phyloP scores from a whole-genome alignment of 1,284 basidiomycete genomes.

The Papiliotrema nemorosa region DNA sequence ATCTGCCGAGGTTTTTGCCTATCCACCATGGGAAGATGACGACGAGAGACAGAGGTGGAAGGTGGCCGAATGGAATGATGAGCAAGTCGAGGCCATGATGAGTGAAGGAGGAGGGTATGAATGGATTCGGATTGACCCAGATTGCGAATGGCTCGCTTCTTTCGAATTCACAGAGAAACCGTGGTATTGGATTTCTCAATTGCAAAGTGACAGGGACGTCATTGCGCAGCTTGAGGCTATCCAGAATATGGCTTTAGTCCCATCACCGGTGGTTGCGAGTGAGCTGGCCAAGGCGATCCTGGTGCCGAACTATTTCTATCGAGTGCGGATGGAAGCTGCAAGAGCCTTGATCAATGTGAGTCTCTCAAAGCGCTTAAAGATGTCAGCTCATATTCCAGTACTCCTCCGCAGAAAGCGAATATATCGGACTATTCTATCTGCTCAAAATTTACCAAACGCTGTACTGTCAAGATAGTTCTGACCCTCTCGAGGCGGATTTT shows the following conservation, averaged over 20 bases:
- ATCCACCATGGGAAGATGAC: slow-evolving; percentile 85
- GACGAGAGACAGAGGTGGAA: slow-evolving; percentile 92
- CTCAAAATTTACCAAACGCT: slow-evolving; percentile 79
- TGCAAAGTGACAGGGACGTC: slow-evolving; percentile 96
- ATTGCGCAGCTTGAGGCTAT: slow-evolving; percentile 95
- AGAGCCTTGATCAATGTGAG: slow-evolving; percentile 76
- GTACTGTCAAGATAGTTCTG: slow-evolving; percentile 56
- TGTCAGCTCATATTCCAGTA: slow-evolving; percentile 20
- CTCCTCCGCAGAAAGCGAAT: slow-evolving; percentile 36
- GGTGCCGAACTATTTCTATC: slow-evolving; percentile 93
- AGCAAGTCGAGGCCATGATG: slow-evolving; percentile 88
- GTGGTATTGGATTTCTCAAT: slow-evolving; percentile 98
- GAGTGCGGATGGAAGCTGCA: slow-evolving; percentile 94
- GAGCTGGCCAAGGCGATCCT: slow-evolving; percentile 87
- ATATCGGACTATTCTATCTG: slow-evolving; percentile 87
- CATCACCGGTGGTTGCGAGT: slow-evolving; percentile 85
- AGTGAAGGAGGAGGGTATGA: slow-evolving; percentile 83
- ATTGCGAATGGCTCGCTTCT: slow-evolving; percentile 95
- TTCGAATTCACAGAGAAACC: slow-evolving; percentile 93
- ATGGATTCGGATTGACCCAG: slow-evolving; percentile 98
- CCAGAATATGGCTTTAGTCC: slow-evolving; percentile 72
- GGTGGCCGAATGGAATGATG: slow-evolving; percentile 96
- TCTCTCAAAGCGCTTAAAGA: slow-evolving; percentile 8
- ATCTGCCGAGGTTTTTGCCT: slow-evolving; percentile 72
- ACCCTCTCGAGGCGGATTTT: slow-evolving; percentile 77